Percentiles rank a stretch among this genome's conserved stretches.
These are phyloP conservation scores for Trichoderma sp. DNA, from an alignment of 2,329 filamentous ascomycete genomes.

Conservation along the genomic window DNA sequence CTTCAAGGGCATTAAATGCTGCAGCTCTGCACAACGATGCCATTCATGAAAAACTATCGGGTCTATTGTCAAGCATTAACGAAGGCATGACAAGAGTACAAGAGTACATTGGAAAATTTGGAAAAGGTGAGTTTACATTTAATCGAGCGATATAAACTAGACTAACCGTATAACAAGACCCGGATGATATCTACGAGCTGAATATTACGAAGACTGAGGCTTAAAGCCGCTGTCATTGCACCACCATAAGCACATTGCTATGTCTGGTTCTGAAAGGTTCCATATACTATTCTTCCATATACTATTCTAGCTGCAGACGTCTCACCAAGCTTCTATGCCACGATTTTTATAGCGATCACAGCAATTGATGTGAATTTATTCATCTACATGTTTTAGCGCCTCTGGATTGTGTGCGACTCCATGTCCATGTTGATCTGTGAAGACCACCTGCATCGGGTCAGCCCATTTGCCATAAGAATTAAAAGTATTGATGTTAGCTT, in stretches of 20 bases:
- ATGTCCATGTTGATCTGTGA: conserved; percentile 6
- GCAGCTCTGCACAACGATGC: neutral
- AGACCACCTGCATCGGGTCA: neutral
- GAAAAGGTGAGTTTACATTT: neutral
- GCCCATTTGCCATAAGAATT: accelerated
- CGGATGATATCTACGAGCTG: neutral
- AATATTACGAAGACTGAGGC: neutral
- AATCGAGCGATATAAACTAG: accelerated
- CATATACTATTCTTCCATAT: too few relatives aligned
- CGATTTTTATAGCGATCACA: neutral
- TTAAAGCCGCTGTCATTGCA: neutral
- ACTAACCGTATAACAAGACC: neutral
- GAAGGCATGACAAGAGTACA: neutral
- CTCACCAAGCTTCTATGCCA: neutral
- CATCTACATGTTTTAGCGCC: neutral
- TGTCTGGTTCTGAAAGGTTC: neutral
- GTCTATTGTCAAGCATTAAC: neutral
- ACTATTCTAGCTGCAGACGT: too few relatives aligned
- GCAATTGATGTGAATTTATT: neutral
- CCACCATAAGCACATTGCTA: neutral
- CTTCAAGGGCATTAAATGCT: neutral
- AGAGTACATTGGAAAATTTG: neutral
- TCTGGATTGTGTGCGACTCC: neutral
- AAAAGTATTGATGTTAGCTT: neutral
- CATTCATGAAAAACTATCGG: neutral